phyloP scores from a whole-genome alignment of 768 basidiomycete species.

The Hemileccinum rubropunctum region DNA sequence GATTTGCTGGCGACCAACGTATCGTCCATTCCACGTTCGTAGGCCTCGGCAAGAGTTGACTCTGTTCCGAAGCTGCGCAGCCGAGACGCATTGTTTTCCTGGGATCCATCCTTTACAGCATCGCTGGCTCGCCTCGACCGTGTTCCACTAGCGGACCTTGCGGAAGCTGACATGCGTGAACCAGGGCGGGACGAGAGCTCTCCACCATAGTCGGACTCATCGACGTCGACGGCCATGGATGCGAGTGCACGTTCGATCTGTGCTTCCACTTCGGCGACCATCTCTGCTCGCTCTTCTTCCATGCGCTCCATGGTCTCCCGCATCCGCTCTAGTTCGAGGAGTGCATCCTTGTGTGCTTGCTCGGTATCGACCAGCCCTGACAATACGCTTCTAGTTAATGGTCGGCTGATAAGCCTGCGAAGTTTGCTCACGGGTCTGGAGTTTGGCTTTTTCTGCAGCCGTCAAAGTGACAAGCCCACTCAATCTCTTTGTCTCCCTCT shows the following conservation, averaged over 20 bases:
- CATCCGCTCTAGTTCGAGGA: conserved; percentile 82
- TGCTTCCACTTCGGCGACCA: conserved; percentile 92
- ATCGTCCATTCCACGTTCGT: conserved; percentile 44
- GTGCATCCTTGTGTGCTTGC: conserved; percentile 72
- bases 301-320: conserved; percentile 80
- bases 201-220: conserved; percentile 66
- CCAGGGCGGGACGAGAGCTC: conserved; percentile 58
- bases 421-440: conserved; percentile 67
- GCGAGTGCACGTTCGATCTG: conserved; percentile 86
- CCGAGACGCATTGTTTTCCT: conserved; percentile 31
- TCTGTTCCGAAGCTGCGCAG: conserved; percentile 77
- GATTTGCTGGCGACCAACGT: conserved; percentile 34
- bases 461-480: conserved; percentile 77
- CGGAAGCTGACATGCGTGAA: conserved; percentile 63
- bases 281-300: conserved; percentile 83
- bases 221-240: conserved; percentile 77
- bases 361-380: conserved; percentile 83
- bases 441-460: conserved; percentile 71
- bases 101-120: conserved; percentile 41
- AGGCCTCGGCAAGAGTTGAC: conserved; percentile 73
- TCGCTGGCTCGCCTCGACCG: conserved; percentile 64
- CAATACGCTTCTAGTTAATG: not conserved
- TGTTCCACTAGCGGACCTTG: conserved; percentile 41
- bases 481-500: conserved; percentile 82
- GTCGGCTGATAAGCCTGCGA: not conserved